Base-by-base conservation (phyloP, 1,139 yeast genomes). In the Suhomyces choctaworum region DNA sequence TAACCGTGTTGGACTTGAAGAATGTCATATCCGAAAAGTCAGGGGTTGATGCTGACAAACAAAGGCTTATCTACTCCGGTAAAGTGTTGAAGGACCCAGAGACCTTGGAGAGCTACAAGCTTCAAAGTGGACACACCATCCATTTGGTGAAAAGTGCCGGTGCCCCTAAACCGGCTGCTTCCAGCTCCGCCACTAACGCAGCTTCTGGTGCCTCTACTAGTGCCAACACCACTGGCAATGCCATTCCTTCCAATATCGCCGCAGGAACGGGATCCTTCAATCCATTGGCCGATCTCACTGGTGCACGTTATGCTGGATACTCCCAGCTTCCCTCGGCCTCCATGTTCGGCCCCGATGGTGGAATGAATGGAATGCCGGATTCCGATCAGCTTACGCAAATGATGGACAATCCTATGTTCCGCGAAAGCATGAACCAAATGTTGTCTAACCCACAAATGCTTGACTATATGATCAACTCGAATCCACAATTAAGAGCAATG, bases 291-390 rank as follows among this genome's bases (percentile, higher is more conserved):
- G 96, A 85, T 46, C 69, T 92, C 49, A 90, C 97, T 0, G 94
- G 96, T 27, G 97, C 97, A 1, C 77, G 97, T 37, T 92, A 89
- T 54, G 97, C 97, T 2, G 98, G 98, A 1, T 82, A 80, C 49
- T 75, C 89, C 10, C 90, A 88, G 50, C 70, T 92, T 57, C 97
- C 98, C 3, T 76, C 87, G 2, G 88, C 90, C 0, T 80, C 85
- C 30, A 77, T 87, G 83, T 89, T 92, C 65, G 97, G 97, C 1
- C 94, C 96, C 13, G 97, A 90, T 57, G 96, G 96, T 14, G 97
- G 97, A 15, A 36, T 36, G 39, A 66, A 67, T 27, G 70, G 70
- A 19, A 65, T 80, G 53, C 94, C 95, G 7, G 81, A 79, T 48
- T 82, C 87, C 28, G 92, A 84, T 27, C 89, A 84, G 45, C 52